These are phyloP conservation scores for Camellia sinensis DNA, from an alignment of 148 eudicot genomes.

Conservation along the genomic window DNA sequence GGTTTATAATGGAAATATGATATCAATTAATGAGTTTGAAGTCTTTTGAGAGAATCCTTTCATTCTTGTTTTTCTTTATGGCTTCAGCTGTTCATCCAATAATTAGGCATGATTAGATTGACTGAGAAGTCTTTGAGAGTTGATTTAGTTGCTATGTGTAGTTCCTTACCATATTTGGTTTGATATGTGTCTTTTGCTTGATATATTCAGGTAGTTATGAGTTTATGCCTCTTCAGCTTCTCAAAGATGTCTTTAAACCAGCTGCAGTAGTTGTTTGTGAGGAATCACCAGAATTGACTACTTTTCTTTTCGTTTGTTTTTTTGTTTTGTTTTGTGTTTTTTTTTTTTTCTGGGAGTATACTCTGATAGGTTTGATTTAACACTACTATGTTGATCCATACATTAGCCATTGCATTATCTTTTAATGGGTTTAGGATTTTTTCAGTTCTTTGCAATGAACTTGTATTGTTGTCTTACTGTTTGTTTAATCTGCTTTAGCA, in stretches of 20 bases:
- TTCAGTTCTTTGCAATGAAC: neutral
- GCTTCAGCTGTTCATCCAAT: neutral
- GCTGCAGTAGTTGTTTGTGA: neutral
- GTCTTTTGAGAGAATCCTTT: neutral
- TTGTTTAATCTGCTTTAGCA: neutral
- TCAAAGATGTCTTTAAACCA: conserved; percentile 5
- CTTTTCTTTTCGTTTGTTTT: neutral
- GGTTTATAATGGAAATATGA: neutral
- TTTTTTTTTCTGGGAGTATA: neutral
- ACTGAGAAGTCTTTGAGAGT: neutral
- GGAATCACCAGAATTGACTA: neutral
- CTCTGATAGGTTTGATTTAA: conserved; percentile 3
- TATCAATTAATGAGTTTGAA: neutral
- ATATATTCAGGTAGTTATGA: neutral
- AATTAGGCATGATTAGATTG: neutral
- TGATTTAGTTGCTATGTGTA: neutral
- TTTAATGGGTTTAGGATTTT: neutral
- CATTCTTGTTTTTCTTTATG: neutral
- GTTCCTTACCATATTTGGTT: neutral
- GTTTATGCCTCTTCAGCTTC: neutral
- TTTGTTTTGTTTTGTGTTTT: neutral
- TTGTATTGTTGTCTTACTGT: neutral
- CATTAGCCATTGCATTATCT: neutral
- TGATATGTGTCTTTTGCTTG: neutral
- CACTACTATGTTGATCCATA: neutral